Conservation (phyloP, 1,284 basidiomycete species). For the Ceratorhiza oryzae-sativae region DNA sequence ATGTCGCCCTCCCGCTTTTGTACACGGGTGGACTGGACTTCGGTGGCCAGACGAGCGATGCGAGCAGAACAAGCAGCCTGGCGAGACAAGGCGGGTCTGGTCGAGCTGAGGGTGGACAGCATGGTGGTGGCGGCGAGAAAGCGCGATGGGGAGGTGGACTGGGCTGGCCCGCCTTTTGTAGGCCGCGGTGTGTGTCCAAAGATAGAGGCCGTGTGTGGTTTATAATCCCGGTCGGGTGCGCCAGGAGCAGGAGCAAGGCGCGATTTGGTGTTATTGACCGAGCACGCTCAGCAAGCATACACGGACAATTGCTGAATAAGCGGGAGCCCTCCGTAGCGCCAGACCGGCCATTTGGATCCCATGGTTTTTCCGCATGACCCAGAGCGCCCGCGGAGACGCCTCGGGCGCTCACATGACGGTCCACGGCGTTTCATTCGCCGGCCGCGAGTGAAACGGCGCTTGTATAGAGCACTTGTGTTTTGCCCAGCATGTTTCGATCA, state of each 20-base stretch:
- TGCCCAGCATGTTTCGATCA: no score
- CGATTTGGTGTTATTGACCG: not conserved
- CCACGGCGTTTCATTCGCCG: no score
- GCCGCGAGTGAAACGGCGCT: no score
- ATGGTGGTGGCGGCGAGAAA: not conserved
- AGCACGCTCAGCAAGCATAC: not conserved
- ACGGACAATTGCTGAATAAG: not conserved
- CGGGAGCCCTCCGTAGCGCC: not conserved
- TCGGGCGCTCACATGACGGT: no score
- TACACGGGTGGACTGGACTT: conserved; percentile 8
- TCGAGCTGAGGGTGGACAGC: conserved; percentile 17
- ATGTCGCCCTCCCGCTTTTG: conserved; percentile 58
- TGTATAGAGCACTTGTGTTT: no score
- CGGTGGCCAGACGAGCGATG: conserved; percentile 35
- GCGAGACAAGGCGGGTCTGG: conserved; percentile 6
- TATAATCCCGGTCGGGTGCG: conserved; percentile 1
- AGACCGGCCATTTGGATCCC: not conserved
- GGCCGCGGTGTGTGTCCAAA: not conserved
- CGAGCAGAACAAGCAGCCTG: not conserved
- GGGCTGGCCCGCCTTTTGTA: not conserved
- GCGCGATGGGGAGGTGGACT: not conserved
- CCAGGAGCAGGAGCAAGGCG: not conserved
- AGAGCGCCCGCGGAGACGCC: no score
- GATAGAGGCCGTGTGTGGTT: not conserved
- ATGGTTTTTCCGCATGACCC: no score